Conservation (phyloP, 148 eudicot genomes). For the Silene latifolia region DNA sequence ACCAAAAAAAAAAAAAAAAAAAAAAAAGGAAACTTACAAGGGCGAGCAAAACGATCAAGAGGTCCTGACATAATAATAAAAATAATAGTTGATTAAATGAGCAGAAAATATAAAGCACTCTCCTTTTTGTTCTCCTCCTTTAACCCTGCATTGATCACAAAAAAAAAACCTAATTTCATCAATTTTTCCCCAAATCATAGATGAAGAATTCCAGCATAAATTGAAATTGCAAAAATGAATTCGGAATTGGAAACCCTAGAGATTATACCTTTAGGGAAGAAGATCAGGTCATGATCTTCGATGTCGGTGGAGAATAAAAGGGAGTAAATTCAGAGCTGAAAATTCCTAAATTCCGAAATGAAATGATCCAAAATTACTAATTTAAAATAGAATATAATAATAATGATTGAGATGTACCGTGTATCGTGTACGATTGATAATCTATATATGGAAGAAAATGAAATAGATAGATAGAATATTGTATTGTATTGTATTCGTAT, state of each 20-base stretch:
- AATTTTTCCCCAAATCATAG: slow-evolving; percentile 3
- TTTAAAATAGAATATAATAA: no score
- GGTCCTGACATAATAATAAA: slow-evolving; percentile 68
- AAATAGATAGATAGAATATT: no score
- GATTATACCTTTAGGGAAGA: slow-evolving; percentile 18
- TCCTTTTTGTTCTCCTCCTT: slow-evolving; percentile 3
- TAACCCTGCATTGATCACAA: slow-evolving; percentile 23
- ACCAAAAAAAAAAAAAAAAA: not conserved
- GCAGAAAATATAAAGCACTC: not conserved
- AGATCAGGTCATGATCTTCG: slow-evolving; percentile 16
- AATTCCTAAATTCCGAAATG: not conserved
- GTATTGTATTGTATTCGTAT: no score
- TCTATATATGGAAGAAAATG: no score
- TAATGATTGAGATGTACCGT: no score
- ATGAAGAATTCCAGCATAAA: not conserved
- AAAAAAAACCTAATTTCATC: slow-evolving; percentile 12
- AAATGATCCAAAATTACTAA: not conserved
- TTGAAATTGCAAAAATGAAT: not conserved
- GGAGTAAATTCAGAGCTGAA: not conserved
- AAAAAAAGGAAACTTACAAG: slow-evolving; percentile 56
- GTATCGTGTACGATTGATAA: no score
- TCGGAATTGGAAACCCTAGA: not conserved
- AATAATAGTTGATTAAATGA: not conserved
- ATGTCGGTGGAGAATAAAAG: slow-evolving; percentile 20
- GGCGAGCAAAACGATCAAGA: slow-evolving; percentile 89